Evolutionary conservation across 441 rosid genomes (phyloP), one percentile per base, ranked within the genome.

Genomic region (Erodium trifolium): DNA sequence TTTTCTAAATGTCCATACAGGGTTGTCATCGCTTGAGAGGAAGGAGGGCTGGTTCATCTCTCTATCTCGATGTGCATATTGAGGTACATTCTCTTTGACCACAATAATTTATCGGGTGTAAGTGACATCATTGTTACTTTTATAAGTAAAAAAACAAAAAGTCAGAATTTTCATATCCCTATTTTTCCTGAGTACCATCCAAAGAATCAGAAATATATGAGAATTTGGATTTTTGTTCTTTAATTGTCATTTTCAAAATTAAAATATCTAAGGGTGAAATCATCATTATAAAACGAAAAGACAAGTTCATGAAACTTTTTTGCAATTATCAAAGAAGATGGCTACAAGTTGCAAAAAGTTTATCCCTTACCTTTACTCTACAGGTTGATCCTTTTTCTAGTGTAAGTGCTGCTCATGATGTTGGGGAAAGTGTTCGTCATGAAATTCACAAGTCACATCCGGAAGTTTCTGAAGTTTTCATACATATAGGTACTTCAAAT

Each of bases 21-120:
- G 97, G 96, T 69, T 91, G 96, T 73, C 99, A 94, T 78, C 96
- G 88, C 62, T 82, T 94, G 81, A 85, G 99, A 80, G 99, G 96
- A 71, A 91, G 99, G 81, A 86, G 89, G 79, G 99, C 96, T 55
- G 99, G 97, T 78, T 94, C 96, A 63, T 85, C 73, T 69, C 81
- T 94, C 74, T 84, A 88, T 75, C 96, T 94, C 70, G 97, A 91
- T 82, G 97, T 87, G 17, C 99, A 93, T 76, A 91, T 93, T 67
- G 97, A 85, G 92, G 99, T 93, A 67, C 72, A 85, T 76, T 63
- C 69, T 75, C 39, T 64, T 55, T 14, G 62, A 55, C 19, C 16
- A 55, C 23, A 4, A 16, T 55, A 55, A 37, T 37, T 37, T 37
- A 3, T 37, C 39, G 7, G 1, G 41, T 37, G 41, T 37, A 37